Evolutionary conservation across 2,329 filamentous ascomycete species (phyloP).

Genomic region (Talaromyces piceae): DNA sequence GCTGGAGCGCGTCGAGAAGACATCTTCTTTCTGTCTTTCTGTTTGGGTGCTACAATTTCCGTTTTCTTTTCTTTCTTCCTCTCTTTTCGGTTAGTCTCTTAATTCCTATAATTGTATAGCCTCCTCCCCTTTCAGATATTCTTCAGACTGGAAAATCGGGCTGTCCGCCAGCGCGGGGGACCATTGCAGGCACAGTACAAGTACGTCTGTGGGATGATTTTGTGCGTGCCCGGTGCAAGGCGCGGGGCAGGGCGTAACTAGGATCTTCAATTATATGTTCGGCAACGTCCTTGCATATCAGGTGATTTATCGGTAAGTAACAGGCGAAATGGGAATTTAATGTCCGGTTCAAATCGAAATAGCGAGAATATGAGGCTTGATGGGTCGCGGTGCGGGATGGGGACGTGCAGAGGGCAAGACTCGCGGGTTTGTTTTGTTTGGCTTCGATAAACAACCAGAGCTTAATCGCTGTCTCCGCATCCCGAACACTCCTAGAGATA

Average conservation of each 20-base stretch:
- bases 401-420: not conserved
- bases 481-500: too few species aligned
- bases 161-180: not conserved
- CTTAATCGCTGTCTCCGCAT: not conserved
- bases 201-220: too few species aligned
- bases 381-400: slow-evolving; percentile 8
- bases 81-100: not conserved
- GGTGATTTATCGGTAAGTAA: too few species aligned
- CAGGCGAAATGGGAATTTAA: not conserved
- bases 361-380: not conserved
- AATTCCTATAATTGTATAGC: not conserved
- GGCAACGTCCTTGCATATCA: too few species aligned
- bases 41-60: too few species aligned
- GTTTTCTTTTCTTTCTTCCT: not conserved
- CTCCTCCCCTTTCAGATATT: not conserved
- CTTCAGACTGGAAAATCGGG: not conserved
- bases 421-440: slow-evolving; percentile 21
- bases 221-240: too few species aligned
- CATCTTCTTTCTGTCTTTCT: slow-evolving; percentile 14
- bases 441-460: slow-evolving; percentile 9
- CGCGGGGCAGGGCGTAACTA: too few species aligned
- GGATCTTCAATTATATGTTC: too few species aligned
- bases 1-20: slow-evolving; percentile 24
- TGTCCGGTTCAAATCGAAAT: too few species aligned
- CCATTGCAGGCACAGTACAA: too few species aligned